Conservation (phyloP, 2,329 filamentous ascomycete species). For the Talaromyces amestolkiae region DNA sequence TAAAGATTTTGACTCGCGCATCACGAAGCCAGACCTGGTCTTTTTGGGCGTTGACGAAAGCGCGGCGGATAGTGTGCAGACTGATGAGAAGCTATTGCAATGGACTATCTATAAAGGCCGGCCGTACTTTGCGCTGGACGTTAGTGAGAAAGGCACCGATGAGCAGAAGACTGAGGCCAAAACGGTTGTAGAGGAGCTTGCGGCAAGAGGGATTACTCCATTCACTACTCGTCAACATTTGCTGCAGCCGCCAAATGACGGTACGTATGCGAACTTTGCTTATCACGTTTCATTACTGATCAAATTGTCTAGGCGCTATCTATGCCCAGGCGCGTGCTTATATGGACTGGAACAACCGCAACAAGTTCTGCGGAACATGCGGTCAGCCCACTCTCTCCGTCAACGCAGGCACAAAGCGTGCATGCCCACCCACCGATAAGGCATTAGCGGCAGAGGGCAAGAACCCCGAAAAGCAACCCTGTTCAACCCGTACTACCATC, state of each 20-base stretch:
- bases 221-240: conserved; percentile 64
- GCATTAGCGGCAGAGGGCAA: conserved; percentile 32
- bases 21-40: conserved; percentile 67
- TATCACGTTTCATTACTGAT: neutral
- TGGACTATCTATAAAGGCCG: conserved; percentile 67
- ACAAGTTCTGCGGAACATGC: conserved; percentile 88
- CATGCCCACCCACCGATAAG: conserved; percentile 45
- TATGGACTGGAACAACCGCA: conserved; percentile 90
- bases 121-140: conserved; percentile 86
- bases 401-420: conserved; percentile 46
- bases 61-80: conserved; percentile 26
- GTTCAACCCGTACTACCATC: conserved; percentile 76
- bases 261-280: conserved; percentile 37
- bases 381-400: conserved; percentile 69
- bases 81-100: conserved; percentile 39
- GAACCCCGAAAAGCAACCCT: conserved; percentile 58
- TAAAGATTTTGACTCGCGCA: conserved; percentile 68
- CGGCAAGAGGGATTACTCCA: conserved; percentile 64
- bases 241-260: conserved; percentile 59
- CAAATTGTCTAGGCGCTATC: conserved; percentile 66
- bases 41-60: conserved; percentile 80
- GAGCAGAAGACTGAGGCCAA: conserved; percentile 58
- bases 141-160: conserved; percentile 68
- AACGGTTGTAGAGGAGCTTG: conserved; percentile 57
- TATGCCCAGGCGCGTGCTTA: conserved; percentile 86